Evolutionary conservation across 169 alveolate species (phyloP), one percentile per base, ranked within the genome.

Genomic region (Amoebophrya sp.): DNA sequence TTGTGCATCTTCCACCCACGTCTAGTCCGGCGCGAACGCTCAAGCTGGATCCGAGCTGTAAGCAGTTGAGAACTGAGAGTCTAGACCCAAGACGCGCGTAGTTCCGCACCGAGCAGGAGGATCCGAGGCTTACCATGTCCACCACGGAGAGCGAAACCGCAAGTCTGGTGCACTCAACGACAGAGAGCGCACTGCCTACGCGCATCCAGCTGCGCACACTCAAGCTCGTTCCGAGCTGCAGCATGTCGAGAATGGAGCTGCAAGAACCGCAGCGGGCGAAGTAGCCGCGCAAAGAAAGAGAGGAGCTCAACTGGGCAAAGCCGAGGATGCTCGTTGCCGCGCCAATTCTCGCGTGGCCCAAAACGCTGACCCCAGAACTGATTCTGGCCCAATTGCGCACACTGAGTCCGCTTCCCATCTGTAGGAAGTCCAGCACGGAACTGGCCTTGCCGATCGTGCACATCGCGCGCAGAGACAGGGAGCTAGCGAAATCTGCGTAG

Each of bases 221-320:
- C 36, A 89, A 40, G 24, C 34, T 26, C n/a, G 53, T 89, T 26
- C 90, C 90, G 53, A 89, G 90, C 18, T 89, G 54, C 41, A 89
- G 53, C 24, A 14, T 26, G 41, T 26, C 2, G 33, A 29, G 18
- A 18, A 89, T 47, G 34, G 90, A 89, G 41, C 29, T 33, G 40
- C 90, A 14, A 41, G 90, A 89, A 47, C 90, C 90, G 36, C 33
- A n/a, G n/a, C 90, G 40, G 41, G 90, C 40, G 24, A 47, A 41
- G 34, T 14, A 14, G 39, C 54, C 90, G 24, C 90, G 36, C n/a
- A 89, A 24, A 29, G 90, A 89, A 10, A 89, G 40, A 10, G 90
- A 89, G 90, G 53, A 34, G 41, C 90, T 47, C 41, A 89, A 47
- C 34, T 24, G 12, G 24, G 90, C 40, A 23, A 14, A 33, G 47